Evolutionary conservation across 1,284 basidiomycete genomes (phyloP).

Genomic region (Vanrija humicola): DNA sequence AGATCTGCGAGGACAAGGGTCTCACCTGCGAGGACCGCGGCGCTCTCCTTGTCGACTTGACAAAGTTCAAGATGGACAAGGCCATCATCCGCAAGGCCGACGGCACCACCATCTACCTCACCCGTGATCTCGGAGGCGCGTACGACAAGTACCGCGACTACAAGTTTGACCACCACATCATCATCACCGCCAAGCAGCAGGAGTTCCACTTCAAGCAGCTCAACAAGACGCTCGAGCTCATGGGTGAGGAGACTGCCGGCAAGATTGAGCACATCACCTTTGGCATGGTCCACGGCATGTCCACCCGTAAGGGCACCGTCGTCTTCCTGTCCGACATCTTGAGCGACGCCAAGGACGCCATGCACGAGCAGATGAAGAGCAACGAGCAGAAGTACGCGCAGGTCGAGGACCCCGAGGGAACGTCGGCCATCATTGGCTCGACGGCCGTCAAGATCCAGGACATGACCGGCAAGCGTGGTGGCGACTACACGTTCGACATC

Average conservation of each 20-base stretch:
- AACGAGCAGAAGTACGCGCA: conserved; percentile 91
- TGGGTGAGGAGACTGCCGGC: conserved; percentile 83
- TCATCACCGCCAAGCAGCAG: conserved; percentile 92
- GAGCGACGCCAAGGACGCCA: conserved; percentile 79
- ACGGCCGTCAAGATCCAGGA: conserved; percentile 98
- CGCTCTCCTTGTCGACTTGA: conserved; percentile 73
- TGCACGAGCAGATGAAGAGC: conserved; percentile 96
- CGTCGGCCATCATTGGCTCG: conserved; percentile 83
- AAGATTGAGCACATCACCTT: conserved; percentile 86
- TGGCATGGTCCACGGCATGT: conserved; percentile 89
- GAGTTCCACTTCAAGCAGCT: conserved; percentile 89
- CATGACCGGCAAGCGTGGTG: conserved; percentile 91
- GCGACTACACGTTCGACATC: conserved; percentile 96
- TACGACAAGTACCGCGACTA: conserved; percentile 88
- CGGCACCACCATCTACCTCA: conserved; percentile 95
- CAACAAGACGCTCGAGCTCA: conserved; percentile 89
- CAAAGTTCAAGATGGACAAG: conserved; percentile 83
- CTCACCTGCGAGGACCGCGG: conserved; percentile 64
- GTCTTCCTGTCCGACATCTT: conserved; percentile 96
- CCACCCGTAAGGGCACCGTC: conserved; percentile 91
- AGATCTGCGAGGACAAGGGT: conserved; percentile 51
- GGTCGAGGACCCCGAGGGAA: conserved; percentile 80
- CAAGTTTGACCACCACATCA: conserved; percentile 98
- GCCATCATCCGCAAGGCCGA: conserved; percentile 90
- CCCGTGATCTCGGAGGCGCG: conserved; percentile 94